A percentile compares a stretch with the other conserved stretches of the same genome.
Evolutionary conservation across 805 yeast species (phyloP).

Genomic region (Ogataea saltuana): DNA sequence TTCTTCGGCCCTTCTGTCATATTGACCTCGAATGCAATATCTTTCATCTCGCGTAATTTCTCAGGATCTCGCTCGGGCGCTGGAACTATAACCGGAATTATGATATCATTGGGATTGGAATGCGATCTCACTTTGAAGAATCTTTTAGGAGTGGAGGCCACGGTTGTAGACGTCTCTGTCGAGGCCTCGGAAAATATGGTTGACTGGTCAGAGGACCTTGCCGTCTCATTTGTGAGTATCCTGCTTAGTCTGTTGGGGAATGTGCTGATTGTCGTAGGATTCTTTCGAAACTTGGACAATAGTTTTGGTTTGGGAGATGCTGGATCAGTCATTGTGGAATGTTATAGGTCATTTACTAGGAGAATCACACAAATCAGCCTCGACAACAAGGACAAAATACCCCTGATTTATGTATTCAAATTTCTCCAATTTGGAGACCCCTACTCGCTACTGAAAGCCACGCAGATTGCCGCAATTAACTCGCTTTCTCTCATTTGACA

Average conservation of each 20-base stretch:
- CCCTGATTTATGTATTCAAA: no score
- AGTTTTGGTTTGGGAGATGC: conserved; percentile 13
- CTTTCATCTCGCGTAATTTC: conserved; percentile 25
- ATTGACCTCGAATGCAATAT: conserved; percentile 34
- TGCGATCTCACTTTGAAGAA: conserved; percentile 18
- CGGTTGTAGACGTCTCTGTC: conserved; percentile 14
- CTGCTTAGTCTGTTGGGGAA: conserved; percentile 14
- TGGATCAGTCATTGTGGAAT: conserved; percentile 3
- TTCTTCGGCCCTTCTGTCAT: conserved; percentile 13
- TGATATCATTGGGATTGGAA: conserved; percentile 13
- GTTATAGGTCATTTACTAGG: conserved; percentile 1
- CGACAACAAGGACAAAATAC: background rate
- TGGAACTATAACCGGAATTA: conserved; percentile 14
- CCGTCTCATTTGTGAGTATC: conserved; percentile 18
- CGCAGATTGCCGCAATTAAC: no score
- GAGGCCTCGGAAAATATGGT: conserved; percentile 20
- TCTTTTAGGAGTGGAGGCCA: conserved; percentile 11
- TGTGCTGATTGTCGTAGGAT: conserved; percentile 12
- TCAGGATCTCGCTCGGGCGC: conserved; percentile 12
- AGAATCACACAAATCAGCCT: no score
- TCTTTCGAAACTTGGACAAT: conserved; percentile 21
- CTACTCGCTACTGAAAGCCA: no score
- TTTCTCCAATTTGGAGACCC: no score
- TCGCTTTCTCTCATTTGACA: no score
- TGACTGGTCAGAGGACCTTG: conserved; percentile 19